Conservation (phyloP, 176 grass and related monocot genomes). For the Aechmea fasciata region DNA sequence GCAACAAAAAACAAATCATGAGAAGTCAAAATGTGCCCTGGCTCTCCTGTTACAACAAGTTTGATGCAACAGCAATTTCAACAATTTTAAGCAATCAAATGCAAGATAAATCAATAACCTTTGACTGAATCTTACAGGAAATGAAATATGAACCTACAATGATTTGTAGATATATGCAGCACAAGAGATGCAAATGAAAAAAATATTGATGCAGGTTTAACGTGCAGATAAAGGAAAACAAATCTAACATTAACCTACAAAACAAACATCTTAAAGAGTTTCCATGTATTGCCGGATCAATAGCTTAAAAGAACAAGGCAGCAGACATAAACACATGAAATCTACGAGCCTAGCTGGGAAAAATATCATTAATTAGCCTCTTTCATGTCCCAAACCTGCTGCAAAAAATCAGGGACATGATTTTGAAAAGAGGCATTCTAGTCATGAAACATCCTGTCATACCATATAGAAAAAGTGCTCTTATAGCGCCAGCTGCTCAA, state of each 20-base stretch:
- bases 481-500: slow-evolving; percentile 14
- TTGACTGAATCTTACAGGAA: too few species aligned
- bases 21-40: not conserved
- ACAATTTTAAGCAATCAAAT: not conserved
- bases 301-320: not conserved
- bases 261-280: not conserved
- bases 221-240: not conserved
- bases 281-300: not conserved
- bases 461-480: slow-evolving; percentile 16
- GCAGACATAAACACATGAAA: not conserved
- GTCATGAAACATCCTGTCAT: slow-evolving; percentile 13
- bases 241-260: not conserved
- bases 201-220: not conserved
- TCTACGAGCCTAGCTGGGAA: not conserved
- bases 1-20: not conserved
- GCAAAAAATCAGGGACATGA: slow-evolving; percentile 1
- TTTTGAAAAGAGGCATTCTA: not conserved
- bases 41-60: not conserved
- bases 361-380: not conserved
- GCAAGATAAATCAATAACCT: too few species aligned
- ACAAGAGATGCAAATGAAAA: not conserved
- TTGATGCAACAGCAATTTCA: not conserved
- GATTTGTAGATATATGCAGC: not conserved
- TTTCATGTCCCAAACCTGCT: not conserved
- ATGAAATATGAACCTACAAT: too few species aligned